These are phyloP conservation scores for Tricholoma terreum DNA, from an alignment of 768 basidiomycete genomes.

Conservation along the genomic window DNA sequence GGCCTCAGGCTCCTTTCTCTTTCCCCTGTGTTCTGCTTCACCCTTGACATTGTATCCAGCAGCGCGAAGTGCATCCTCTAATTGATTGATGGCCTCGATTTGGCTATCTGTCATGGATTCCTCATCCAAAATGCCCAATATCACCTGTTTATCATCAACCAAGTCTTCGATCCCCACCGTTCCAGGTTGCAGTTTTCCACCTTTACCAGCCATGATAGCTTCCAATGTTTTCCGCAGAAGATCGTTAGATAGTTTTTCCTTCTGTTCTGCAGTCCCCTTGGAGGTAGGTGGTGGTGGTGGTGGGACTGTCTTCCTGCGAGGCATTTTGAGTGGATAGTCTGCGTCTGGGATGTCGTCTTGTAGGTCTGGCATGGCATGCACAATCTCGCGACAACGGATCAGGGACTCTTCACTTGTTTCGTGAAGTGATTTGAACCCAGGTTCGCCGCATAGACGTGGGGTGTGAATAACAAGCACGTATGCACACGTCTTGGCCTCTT, in stretches of 20 bases:
- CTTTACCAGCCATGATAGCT: conserved; percentile 29
- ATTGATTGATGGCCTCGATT: conserved; percentile 37
- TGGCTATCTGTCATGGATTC: conserved; percentile 34
- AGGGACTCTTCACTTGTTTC: conserved; percentile 64
- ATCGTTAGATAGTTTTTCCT: conserved; percentile 27
- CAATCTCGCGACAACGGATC: conserved; percentile 79
- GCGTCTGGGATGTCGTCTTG: conserved; percentile 39
- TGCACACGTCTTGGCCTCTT: conserved; percentile 90
- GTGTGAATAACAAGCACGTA: conserved; percentile 95
- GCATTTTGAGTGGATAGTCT: conserved; percentile 53
- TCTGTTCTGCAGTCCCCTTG: conserved; percentile 10
- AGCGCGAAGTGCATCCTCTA: conserved; percentile 50
- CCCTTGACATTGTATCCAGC: conserved; percentile 50
- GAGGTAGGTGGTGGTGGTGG: conserved; percentile 30
- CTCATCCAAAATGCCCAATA: conserved; percentile 46
- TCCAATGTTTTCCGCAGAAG: conserved; percentile 38
- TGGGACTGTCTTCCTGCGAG: conserved; percentile 48
- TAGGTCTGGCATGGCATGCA: conserved; percentile 35
- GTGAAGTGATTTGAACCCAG: conserved; percentile 80
- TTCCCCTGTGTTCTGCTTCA: conserved; percentile 27
- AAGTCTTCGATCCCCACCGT: conserved; percentile 41
- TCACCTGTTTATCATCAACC: conserved; percentile 38
- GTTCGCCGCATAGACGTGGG: conserved; percentile 89
- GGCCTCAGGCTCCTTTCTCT: conserved; percentile 18
- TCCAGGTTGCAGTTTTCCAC: conserved; percentile 16